Conservation (phyloP, 495 filamentous ascomycete genomes). For the Filosporella fistucella region DNA sequence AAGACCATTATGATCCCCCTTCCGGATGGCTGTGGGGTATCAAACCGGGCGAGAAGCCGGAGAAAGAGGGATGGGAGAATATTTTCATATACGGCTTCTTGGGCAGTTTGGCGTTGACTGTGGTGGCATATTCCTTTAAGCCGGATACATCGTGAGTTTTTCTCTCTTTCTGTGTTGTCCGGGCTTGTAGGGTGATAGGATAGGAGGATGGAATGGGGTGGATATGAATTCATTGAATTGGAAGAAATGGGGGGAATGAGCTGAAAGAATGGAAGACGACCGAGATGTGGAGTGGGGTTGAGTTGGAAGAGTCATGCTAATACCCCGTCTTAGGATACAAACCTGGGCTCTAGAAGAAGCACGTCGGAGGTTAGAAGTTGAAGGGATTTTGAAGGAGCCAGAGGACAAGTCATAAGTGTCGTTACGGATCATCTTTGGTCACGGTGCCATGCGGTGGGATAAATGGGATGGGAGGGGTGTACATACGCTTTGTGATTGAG, state of each 20-base stretch:
- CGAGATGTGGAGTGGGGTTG: not conserved
- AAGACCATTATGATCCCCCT: constrained; percentile 83
- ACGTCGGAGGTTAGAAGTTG: constrained; percentile 83
- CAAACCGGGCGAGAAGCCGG: constrained; percentile 87
- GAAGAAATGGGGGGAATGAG: not conserved
- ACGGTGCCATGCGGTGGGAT: not conserved
- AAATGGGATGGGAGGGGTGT: constrained; percentile 5
- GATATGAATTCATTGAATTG: not conserved
- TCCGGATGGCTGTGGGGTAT: constrained; percentile 87
- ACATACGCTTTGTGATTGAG: constrained; percentile 6
- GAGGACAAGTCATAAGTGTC: constrained; percentile 24
- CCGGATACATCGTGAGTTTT: constrained; percentile 92
- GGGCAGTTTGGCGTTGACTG: constrained; percentile 70
- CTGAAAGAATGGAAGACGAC: not conserved
- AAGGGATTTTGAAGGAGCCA: constrained; percentile 87
- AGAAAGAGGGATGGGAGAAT: constrained; percentile 94
- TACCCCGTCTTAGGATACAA: constrained; percentile 68
- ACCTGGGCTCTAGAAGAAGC: constrained; percentile 99
- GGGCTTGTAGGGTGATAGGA: not conserved
- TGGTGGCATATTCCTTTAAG: constrained; percentile 90
- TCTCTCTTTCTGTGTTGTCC: constrained; percentile 12
- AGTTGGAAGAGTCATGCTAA: constrained; percentile 1
- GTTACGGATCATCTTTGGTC: not conserved
- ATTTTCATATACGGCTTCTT: constrained; percentile 86
- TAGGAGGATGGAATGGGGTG: not conserved